Base-by-base conservation (phyloP, 2,329 filamentous ascomycete genomes). In the Xylariaceae sp. region DNA sequence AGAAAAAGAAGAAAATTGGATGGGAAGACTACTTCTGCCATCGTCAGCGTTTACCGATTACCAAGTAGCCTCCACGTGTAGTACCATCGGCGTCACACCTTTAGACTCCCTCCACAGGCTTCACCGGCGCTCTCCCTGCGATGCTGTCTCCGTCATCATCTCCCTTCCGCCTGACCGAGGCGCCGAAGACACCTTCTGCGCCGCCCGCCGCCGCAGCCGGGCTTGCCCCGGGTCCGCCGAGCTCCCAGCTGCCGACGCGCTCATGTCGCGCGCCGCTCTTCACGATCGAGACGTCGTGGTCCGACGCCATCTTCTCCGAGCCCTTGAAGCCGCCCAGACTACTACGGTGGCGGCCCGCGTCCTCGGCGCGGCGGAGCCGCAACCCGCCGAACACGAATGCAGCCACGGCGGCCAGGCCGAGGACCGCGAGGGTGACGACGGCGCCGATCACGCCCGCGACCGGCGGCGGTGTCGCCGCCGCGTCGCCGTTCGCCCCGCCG, bases 181-280 rank as follows among this genome's bases (percentile, higher is more conserved):
- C 61, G 9, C 61, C 61, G 45, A 65, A 56, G 2, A 53, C 19
- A 3, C 51, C 44, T n/a, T n/a, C n/a, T 42, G 51, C 56, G 64
- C 65, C 40, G 50, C 53, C 37, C 56, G 54, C 3, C 46, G 62
- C 37, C 61, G 58, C 14, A 56, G 58, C 18, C 59, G 52, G 42
- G 62, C 18, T 23, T 5, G 32, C 26, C 60, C 64, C 18, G 61
- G 68, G 16, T 54, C 66, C 40, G 51, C 67, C 21, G 44, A 82
- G 67, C 61, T 82, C 80, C 80, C 80, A 82, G 64, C 79, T 81
- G 1, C 79, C 79, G 14, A 77, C 65, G 6, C 79, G 74, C 60
- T 78, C 79, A 32, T 81, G 77, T 2, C 71, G 70, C 3, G 62
- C 67, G 0, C 79, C 79, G 6, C 66, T 66, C 43, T 69, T 71